Evolutionary conservation across 176 grass and related monocot genomes (phyloP).

Genomic region (Raddia guianensis): DNA sequence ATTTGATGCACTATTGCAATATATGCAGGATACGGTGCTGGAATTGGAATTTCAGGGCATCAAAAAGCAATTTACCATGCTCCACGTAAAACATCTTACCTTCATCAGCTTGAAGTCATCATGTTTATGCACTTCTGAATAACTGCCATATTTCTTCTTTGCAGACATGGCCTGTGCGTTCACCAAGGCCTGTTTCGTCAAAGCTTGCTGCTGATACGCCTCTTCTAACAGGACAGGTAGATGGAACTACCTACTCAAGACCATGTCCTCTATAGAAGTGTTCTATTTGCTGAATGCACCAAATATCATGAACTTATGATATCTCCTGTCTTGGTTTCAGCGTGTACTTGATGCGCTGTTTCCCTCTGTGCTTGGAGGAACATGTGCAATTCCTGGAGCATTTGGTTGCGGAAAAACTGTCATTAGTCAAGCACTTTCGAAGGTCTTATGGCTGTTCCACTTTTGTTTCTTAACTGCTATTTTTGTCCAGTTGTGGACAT

Average conservation of each 20-base stretch:
- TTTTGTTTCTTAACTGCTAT: conserved; percentile 25
- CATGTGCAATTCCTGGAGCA: conserved; percentile 90
- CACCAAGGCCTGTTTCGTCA: conserved; percentile 81
- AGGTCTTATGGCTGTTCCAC: conserved; percentile 41
- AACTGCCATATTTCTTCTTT: conserved; percentile 28
- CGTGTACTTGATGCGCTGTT: conserved; percentile 87
- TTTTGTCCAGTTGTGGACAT: neutral
- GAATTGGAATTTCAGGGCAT: conserved; percentile 88
- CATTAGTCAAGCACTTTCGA: conserved; percentile 91
- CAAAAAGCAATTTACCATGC: conserved; percentile 78
- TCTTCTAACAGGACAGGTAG: conserved; percentile 87
- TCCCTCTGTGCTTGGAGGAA: conserved; percentile 84
- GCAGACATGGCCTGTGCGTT: conserved; percentile 82
- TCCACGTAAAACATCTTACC: conserved; percentile 59
- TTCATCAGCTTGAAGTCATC: conserved; percentile 18
- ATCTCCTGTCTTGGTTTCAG: conserved; percentile 47
- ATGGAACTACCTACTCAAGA: neutral
- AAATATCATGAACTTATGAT: neutral
- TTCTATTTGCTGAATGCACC: conserved; percentile 19
- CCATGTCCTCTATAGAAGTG: neutral
- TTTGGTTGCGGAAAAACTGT: conserved; percentile 96
- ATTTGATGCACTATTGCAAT: conserved; percentile 15
- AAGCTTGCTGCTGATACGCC: conserved; percentile 90
- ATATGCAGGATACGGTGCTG: conserved; percentile 66
- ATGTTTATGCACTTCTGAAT: conserved; percentile 33